These are phyloP conservation scores for Trichosporon ovoides DNA, from an alignment of 1,284 basidiomycete species.

Conservation along the genomic window DNA sequence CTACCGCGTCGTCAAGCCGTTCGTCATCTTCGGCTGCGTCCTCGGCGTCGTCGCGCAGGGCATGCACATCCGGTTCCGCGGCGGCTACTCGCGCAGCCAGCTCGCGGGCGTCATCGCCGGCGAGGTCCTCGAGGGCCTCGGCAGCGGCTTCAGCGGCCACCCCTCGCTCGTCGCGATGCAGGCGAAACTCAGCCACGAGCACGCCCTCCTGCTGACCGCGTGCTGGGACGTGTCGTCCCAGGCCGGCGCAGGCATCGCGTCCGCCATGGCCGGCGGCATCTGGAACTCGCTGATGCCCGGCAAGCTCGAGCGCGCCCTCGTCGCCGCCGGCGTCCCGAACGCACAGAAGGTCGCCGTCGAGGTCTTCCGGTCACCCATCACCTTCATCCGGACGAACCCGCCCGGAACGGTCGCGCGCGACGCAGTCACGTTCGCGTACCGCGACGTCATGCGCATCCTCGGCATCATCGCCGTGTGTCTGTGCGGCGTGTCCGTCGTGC, in stretches of 20 bases:
- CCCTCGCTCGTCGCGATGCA: slow-evolving; percentile 26
- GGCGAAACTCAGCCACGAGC: slow-evolving; percentile 20
- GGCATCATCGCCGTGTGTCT: slow-evolving; percentile 42
- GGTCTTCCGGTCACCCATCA: slow-evolving; percentile 42
- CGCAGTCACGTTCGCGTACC: slow-evolving; percentile 38
- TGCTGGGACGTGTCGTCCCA: slow-evolving; percentile 16
- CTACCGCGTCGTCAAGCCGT: slow-evolving; percentile 46
- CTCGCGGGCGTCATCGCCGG: slow-evolving; percentile 45
- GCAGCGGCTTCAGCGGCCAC: slow-evolving; percentile 46
- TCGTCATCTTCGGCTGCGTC: slow-evolving; percentile 41
- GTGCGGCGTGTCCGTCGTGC: slow-evolving; percentile 24
- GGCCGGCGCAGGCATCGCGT: slow-evolving; percentile 38
- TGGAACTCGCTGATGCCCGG: slow-evolving; percentile 36
- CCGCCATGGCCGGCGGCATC: slow-evolving; percentile 45
- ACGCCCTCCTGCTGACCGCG: slow-evolving; percentile 18
- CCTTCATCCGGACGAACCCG: slow-evolving; percentile 36
- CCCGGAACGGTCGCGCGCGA: slow-evolving; percentile 40
- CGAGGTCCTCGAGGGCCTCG: slow-evolving; percentile 49
- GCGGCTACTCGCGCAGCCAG: slow-evolving; percentile 30
- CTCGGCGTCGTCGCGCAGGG: slow-evolving; percentile 43
- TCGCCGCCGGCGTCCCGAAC: slow-evolving; percentile 12
- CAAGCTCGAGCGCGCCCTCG: slow-evolving; percentile 27
- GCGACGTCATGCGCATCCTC: slow-evolving; percentile 36
- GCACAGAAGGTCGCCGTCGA: slow-evolving; percentile 25
- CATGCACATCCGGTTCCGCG: slow-evolving; percentile 49